Base-by-base conservation (phyloP, 2,329 filamentous ascomycete species). In the Rhexocercosporidium sp. region DNA sequence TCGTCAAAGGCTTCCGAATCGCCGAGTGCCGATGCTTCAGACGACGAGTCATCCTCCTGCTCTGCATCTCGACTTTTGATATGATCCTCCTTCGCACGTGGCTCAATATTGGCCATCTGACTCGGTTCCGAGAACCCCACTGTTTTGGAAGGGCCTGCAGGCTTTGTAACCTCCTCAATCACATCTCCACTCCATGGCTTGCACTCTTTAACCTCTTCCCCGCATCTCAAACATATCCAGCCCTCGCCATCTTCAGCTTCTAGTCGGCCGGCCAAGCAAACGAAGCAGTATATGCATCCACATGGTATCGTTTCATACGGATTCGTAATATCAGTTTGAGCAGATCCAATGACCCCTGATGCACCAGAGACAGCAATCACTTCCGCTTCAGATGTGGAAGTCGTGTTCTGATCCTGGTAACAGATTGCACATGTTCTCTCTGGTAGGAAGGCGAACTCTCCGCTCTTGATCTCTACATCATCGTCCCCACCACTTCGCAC, bases 401-500 rank as follows among this genome's bases (percentile, higher is more conserved):
- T 81, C 11, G 92, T 86, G 77, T 96, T 97, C 78, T 97, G 93
- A 73, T 97, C 94, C 75, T 94, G 90, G 78, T 98, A 98, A 81
- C 96, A 99, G 70, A 99, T 97, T 59, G 94, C 94, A 78, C 96
- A 99, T 0, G 95, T 98, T 67, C 95, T 85, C 79, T 98, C 94
- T 0, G 96, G 96, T 31, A 99, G 82, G 78, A 97, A 97, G 0
- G 87, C 86, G 59, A 93, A 86, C 77, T 97, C 93, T 63, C 94
- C 94, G 59, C 84, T 85, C 64, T 87, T 85, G 60, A 84, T 81
- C 14, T 82, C 81, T 6, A 84, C 82, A 20, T 85, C 82, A 1
- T 84, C 82, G 1, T 84, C 83, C 7, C 79, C 79, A 57, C 79
- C 81, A 56, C 85, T 82, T 44, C 84, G 80, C 63, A 92, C 82